Base-by-base conservation (phyloP, 202 grass and related monocot species). In the Thinopyrum obtusiflorum region DNA sequence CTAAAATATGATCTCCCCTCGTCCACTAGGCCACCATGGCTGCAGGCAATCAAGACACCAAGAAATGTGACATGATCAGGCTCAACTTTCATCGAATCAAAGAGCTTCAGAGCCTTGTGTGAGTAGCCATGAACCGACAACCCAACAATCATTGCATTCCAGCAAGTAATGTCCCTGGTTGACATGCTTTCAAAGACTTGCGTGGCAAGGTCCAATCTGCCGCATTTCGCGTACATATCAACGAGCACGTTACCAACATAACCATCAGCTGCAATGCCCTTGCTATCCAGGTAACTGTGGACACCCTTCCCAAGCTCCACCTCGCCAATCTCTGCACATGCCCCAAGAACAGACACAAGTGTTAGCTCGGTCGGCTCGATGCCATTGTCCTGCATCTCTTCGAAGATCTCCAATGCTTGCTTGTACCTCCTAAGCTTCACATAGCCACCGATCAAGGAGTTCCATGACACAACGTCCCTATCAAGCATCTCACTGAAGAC, bases 211-310 rank as follows among this genome's bases (percentile, higher is more conserved):
- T 87, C 67, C 20, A 97, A 73, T 49, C 31, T 75, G 20, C 90
- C 92, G 27, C 91, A 94, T 81, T 95, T 95, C 2, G 89, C 85
- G 35, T 97, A 95, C 92, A 97, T 97, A 79, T 97, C 87, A 1
- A 97, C 65, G 40, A 97, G 73, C 7, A 85, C 85, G 10, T 89
- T 94, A 12, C 87, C 89, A 24, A 92, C 68, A 74, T 90, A 94
- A 1, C 92, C 90, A 88, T 97, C 87, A 77, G 90, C 87, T 31
- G 36, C 33, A 65, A 91, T 84, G 27, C 76, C 88, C 75, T 86
- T 85, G 68, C 75, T 85, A 4, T 47, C 59, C 27, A 97, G 67
- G 78, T 88, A 88, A 36, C 24, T 68, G 51, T 97, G 92, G 60
- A 94, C 61, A 74, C 32, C 23, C 2, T 59, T 81, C 37, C 94